Conservation (phyloP, 768 basidiomycete species). For the Termitomyces sp. region DNA sequence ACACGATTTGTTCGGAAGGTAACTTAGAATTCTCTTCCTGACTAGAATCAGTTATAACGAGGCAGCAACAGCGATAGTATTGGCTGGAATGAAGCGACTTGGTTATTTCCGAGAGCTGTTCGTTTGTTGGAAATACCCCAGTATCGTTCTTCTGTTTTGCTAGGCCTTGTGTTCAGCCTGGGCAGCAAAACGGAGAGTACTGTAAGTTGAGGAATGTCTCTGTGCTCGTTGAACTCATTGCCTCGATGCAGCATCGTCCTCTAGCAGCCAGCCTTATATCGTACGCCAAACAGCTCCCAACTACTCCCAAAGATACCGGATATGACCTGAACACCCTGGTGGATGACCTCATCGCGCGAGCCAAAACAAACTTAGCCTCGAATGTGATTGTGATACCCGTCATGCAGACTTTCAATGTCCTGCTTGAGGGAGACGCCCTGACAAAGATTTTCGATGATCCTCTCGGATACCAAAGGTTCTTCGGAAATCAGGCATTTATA, state of each 20-base stretch:
- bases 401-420: slow-evolving; percentile 67
- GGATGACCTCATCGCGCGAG: slow-evolving; percentile 54
- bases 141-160: slow-evolving; percentile 62
- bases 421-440: slow-evolving; percentile 70
- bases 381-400: slow-evolving; percentile 83
- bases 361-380: slow-evolving; percentile 47
- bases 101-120: slow-evolving; percentile 74
- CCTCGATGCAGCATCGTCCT: slow-evolving; percentile 56
- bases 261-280: slow-evolving; percentile 56
- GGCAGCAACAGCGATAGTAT: slow-evolving; percentile 28
- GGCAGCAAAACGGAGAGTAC: slow-evolving; percentile 84
- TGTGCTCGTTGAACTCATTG: slow-evolving; percentile 3
- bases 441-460: slow-evolving; percentile 40
- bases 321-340: slow-evolving; percentile 54
- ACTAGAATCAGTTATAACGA: not conserved
- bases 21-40: slow-evolving; percentile 11
- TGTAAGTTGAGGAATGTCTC: slow-evolving; percentile 42
- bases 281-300: slow-evolving; percentile 54
- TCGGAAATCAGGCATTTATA: not conserved
- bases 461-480: slow-evolving; percentile 50
- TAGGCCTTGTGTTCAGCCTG: slow-evolving; percentile 74
- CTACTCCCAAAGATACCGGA: slow-evolving; percentile 22
- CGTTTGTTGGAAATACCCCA: slow-evolving; percentile 56
- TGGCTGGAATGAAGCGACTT: slow-evolving; percentile 69
- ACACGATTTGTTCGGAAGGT: slow-evolving; percentile 52